Conservation (phyloP, 768 basidiomycete genomes). For the Chalciporus chontae region DNA sequence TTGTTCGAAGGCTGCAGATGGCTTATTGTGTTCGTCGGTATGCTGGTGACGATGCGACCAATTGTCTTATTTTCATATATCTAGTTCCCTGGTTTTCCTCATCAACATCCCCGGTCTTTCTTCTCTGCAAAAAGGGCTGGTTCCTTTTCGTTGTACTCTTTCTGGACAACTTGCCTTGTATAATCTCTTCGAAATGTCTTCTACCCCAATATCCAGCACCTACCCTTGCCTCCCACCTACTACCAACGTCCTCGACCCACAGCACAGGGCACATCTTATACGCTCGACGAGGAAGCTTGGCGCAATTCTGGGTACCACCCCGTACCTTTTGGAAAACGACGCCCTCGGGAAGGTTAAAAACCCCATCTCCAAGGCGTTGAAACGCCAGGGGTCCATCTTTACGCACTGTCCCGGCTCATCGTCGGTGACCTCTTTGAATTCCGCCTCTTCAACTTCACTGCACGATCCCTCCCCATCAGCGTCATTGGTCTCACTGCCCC, state of each 20-base stretch:
- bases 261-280: constrained; percentile 34
- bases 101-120: not conserved
- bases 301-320: constrained; percentile 36
- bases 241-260: constrained; percentile 29
- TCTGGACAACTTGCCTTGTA: constrained; percentile 12
- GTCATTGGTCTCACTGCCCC: constrained; percentile 17
- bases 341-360: constrained; percentile 15
- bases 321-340: constrained; percentile 30
- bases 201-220: not conserved
- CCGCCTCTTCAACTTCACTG: constrained; percentile 9
- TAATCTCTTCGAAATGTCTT: constrained; percentile 20
- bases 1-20: not conserved
- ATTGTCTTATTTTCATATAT: constrained; percentile 12
- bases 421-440: constrained; percentile 20
- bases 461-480: constrained; percentile 12
- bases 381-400: constrained; percentile 34
- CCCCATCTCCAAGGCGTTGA: constrained; percentile 16
- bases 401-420: constrained; percentile 17
- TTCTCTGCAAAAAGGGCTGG: constrained; percentile 8
- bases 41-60: not conserved
- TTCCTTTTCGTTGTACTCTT: not conserved
- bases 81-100: not conserved
- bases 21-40: not conserved
- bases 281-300: constrained; percentile 37
- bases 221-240: constrained; percentile 32